Evolutionary conservation across 495 filamentous ascomycete species (phyloP), one percentile per base, ranked within the genome.

Genomic region (Bombardia bombarda): DNA sequence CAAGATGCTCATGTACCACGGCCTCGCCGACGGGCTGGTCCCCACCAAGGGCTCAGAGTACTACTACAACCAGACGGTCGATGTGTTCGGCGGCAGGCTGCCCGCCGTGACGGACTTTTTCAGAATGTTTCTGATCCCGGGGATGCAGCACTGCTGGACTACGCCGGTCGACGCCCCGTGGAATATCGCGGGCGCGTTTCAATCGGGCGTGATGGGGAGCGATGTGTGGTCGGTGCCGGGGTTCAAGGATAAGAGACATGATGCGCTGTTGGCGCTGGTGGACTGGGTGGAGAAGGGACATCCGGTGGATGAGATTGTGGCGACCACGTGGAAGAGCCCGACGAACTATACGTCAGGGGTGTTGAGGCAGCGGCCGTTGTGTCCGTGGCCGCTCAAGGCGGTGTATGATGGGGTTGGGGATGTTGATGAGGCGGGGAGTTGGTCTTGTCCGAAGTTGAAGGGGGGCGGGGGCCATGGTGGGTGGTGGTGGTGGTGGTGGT

Each of bases 1-100:
- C 14, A 80, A 80, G 48, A 53, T 79, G 0, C 39, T 82, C 32
- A 53, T 73, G 43, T 81, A 80, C 42, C 77, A 77, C 37, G 78
- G 78, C 0, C 41, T 72, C 2, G 60, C 67, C 8, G 79, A 83
- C 52, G 65, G 58, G 0, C 46, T 66, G 2, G 73, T 80, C 12
- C 65, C 73, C 0, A 58, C 70, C 0, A 56, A 60, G 19, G 65
- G 61, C 6, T 65, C 67, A 4, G 50, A 58, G 5, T 53, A 66
- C 20, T 78, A 67, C 40, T 75, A 73, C 47, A 53, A 69, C 28
- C 42, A 47, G 5, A 57, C 57, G 0, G 20, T 53, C 2, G 50
- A 43, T 6, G 48, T 47, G 1, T 56, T 60, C 36, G 60, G 56
- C 24, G 57, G 57, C 7, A 21, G 50, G 12, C 4, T 18, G 2